Evolutionary conservation across 495 filamentous ascomycete species (phyloP).

Genomic region (Zalerion maritima): DNA sequence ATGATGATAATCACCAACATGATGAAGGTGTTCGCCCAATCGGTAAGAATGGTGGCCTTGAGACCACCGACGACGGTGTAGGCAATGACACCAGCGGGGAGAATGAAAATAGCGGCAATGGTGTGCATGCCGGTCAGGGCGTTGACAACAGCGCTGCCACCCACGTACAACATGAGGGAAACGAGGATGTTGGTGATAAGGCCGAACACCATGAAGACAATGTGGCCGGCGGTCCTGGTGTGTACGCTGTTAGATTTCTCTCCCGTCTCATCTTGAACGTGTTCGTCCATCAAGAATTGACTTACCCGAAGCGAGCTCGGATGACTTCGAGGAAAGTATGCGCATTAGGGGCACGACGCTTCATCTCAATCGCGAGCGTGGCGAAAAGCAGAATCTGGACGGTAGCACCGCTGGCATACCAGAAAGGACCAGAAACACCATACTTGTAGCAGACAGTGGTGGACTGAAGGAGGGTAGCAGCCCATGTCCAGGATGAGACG

Average conservation of each 20-base stretch:
- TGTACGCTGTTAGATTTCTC: conserved; percentile 39
- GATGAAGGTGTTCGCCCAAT: conserved; percentile 69
- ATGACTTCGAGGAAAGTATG: conserved; percentile 79
- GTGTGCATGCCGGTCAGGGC: conserved; percentile 77
- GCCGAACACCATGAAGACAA: conserved; percentile 69
- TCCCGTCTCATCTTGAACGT: conserved; percentile 8
- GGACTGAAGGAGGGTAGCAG: conserved; percentile 69
- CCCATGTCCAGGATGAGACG: conserved; percentile 93
- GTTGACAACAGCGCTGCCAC: conserved; percentile 74
- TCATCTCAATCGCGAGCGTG: conserved; percentile 84
- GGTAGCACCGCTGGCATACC: conserved; percentile 58
- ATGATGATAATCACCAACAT: conserved; percentile 81
- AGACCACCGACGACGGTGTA: conserved; percentile 47
- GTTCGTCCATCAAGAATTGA: background rate
- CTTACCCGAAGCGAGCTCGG: conserved; percentile 32
- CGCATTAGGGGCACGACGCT: conserved; percentile 72
- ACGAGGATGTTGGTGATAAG: conserved; percentile 74
- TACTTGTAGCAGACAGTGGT: conserved; percentile 83
- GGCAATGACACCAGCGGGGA: conserved; percentile 70
- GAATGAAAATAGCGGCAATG: conserved; percentile 77
- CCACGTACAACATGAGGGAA: conserved; percentile 85
- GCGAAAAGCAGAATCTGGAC: conserved; percentile 81
- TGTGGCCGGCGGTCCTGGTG: conserved; percentile 47
- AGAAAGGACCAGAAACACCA: conserved; percentile 86
- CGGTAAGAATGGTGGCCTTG: conserved; percentile 35